Evolutionary conservation across 495 filamentous ascomycete species (phyloP).

Genomic region (Podospora comata): DNA sequence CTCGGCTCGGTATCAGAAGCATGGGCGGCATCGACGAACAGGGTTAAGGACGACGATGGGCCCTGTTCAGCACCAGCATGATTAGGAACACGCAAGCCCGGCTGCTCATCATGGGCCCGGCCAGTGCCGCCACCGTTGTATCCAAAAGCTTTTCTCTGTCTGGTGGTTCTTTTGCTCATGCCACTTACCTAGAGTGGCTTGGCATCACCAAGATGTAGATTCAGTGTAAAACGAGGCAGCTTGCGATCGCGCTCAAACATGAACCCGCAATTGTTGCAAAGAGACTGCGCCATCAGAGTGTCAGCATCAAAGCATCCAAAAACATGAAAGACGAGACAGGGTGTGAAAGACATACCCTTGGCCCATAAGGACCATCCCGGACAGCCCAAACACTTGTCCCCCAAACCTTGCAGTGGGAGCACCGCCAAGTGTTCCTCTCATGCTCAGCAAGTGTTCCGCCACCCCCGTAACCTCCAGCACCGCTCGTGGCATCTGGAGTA

Average conservation of each 20-base stretch:
- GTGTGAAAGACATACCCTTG: constrained; percentile 60
- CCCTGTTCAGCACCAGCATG: not conserved
- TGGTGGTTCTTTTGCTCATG: not conserved
- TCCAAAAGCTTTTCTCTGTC: not conserved
- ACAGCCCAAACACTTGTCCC: constrained; percentile 92
- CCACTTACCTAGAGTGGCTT: constrained; percentile 36
- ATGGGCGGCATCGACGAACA: not conserved
- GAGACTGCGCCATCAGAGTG: constrained; percentile 53
- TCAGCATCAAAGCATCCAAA: constrained; percentile 2
- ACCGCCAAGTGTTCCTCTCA: constrained; percentile 85
- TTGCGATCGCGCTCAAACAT: constrained; percentile 82
- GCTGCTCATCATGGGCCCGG: not conserved
- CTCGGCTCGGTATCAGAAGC: not conserved
- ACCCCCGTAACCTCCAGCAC: constrained; percentile 60
- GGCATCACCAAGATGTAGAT: constrained; percentile 57
- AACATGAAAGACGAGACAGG: not conserved
- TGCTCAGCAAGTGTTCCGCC: constrained; percentile 70
- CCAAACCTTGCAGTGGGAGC: constrained; percentile 83
- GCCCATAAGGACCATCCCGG: constrained; percentile 81
- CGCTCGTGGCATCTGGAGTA: constrained; percentile 65
- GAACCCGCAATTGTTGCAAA: constrained; percentile 93
- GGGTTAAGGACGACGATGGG: not conserved
- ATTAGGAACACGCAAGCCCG: not conserved
- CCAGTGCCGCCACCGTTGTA: not conserved
- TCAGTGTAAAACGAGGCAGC: constrained; percentile 77